Conservation (phyloP, 768 basidiomycete species). For the Suillus tomentosus region DNA sequence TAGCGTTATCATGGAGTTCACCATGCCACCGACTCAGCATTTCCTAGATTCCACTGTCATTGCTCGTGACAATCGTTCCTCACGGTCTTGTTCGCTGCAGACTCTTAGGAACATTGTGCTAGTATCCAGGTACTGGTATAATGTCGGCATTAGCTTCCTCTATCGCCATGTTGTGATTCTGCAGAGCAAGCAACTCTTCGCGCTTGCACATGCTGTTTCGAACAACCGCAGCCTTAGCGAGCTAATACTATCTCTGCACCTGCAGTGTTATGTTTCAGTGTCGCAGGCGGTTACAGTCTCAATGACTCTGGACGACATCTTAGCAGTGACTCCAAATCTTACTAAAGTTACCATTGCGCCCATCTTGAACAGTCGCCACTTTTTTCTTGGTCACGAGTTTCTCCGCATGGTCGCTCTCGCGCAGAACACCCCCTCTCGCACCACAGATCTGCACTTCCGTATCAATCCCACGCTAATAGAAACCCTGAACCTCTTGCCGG, state of each 20-base stretch:
- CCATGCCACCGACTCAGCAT: background rate
- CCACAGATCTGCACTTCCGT: background rate
- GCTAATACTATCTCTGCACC: background rate
- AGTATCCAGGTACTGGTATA: background rate
- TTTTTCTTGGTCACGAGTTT: background rate
- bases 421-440: background rate
- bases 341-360: background rate
- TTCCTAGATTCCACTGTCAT: background rate
- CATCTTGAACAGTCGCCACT: background rate
- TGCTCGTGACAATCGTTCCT: background rate
- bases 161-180: background rate
- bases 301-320: background rate
- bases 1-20: background rate
- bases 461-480: background rate
- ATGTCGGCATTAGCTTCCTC: background rate
- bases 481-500: background rate
- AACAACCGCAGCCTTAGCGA: background rate
- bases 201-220: background rate
- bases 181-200: background rate
- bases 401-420: background rate
- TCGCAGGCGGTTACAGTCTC: background rate
- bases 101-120: background rate
- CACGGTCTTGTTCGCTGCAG: background rate
- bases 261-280: background rate
- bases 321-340: background rate